Percentiles rank a stretch among this genome's conserved stretches.
Conservation (phyloP, 768 basidiomycete genomes). For the Pholiota conissans region DNA sequence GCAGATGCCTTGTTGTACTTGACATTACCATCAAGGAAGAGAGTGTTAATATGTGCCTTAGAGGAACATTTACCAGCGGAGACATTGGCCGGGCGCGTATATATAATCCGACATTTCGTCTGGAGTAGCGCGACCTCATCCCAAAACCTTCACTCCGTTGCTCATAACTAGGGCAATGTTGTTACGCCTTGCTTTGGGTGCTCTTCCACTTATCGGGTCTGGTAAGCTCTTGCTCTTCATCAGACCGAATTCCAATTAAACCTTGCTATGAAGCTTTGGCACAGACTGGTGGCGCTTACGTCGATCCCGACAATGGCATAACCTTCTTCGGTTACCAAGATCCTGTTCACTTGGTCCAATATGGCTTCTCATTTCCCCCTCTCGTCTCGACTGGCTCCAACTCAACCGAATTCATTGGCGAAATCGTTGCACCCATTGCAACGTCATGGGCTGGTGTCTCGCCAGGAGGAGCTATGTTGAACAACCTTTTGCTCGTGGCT, state of each 20-base stretch:
- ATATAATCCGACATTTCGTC: conserved; percentile 20
- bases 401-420: conserved; percentile 59
- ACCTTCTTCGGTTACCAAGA: conserved; percentile 48
- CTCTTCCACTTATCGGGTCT: conserved; percentile 40
- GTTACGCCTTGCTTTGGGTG: conserved; percentile 29
- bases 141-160: conserved; percentile 11
- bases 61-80: conserved; percentile 4
- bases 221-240: conserved; percentile 27
- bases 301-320: conserved; percentile 56
- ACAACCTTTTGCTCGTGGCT: conserved; percentile 56
- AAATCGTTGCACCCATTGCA: conserved; percentile 55
- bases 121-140: conserved; percentile 3
- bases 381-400: conserved; percentile 35
- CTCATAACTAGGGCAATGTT: conserved; percentile 27
- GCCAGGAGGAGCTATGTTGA: conserved; percentile 54
- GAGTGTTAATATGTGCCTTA: conserved; percentile 2
- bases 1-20: conserved; percentile 5
- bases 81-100: conserved; percentile 4
- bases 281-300: conserved; percentile 43
- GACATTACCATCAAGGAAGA: background rate
- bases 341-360: conserved; percentile 39
- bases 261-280: conserved; percentile 34
- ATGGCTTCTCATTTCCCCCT: conserved; percentile 56
- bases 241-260: background rate
- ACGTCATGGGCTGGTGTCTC: conserved; percentile 58